Evolutionary conservation across 1,139 yeast genomes (phyloP), one percentile per base, ranked within the genome.

Genomic region (Scheffersomyces titani): DNA sequence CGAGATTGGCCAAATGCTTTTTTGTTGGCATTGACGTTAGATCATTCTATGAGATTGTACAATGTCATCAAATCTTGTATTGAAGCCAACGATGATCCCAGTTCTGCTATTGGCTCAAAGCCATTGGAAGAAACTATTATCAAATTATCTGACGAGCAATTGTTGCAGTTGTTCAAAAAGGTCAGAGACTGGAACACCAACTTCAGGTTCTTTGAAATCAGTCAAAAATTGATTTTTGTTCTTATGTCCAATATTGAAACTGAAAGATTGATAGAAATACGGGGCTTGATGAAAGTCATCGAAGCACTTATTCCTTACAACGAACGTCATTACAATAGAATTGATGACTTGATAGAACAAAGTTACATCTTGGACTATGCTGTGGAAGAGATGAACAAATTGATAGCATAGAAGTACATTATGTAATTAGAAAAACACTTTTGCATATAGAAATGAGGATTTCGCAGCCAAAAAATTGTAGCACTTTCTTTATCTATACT

Each of bases 111-210:
- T 49, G 93, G 93, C 0, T 80, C 92, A 19, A 68, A 69, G 45
- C 83, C 82, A 52, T 81, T 94, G 52, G 97, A 92, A 66, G 72
- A 77, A 6, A 84, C 88, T n/a, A 82, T 94, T 51, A 76, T 80
- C 6, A 70, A 73, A 19, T 79, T 94, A 56, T 83, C 80, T 45
- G 76, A 83, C 49, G 89, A 86, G 1, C 91, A 89, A 65, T 72
- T 92, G 50, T 65, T 81, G 48, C 70, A 76, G 19, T 73, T 94
- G 45, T 82, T 94, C 70, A 84, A 83, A 64, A 87, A 97, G 66
- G 80, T 92, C 44, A 84, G 98, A 65, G 97, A 92, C 68, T 94
- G 99, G 99, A 94, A 96, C 71, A 87, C 96, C 54, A 94, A 92
- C 70, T 90, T 92, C 55, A 86, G 87, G 66, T 87, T 91, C 50